These are phyloP conservation scores for Boletus edulis DNA, from an alignment of 768 basidiomycete genomes.

Conservation along the genomic window DNA sequence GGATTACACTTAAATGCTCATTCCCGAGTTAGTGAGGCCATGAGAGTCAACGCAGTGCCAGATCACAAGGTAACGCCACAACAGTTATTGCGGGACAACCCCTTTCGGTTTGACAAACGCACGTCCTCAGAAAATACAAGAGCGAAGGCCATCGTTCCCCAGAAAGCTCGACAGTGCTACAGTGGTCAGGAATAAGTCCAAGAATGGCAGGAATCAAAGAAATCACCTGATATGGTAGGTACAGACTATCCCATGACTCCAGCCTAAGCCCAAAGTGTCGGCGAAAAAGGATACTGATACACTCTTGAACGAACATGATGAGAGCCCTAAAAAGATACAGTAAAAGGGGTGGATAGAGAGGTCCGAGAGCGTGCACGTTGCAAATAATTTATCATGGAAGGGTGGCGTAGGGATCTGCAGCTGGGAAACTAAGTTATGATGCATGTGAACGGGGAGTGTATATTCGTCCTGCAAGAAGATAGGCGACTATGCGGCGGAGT, in stretches of 20 bases:
- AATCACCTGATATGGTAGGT: slow-evolving; percentile 29
- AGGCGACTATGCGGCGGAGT: slow-evolving; percentile 22
- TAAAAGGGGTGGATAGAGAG: not conserved
- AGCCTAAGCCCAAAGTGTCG: not conserved
- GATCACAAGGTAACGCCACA: slow-evolving; percentile 19
- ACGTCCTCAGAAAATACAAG: slow-evolving; percentile 28
- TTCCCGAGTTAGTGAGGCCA: not conserved
- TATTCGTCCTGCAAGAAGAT: slow-evolving; percentile 24
- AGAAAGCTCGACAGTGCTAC: not conserved
- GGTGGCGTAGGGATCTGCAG: not conserved
- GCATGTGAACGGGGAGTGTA: slow-evolving; percentile 18
- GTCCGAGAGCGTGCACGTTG: slow-evolving; percentile 9
- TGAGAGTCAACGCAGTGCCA: not conserved
- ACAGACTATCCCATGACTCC: slow-evolving; percentile 9
- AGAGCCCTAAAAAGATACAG: slow-evolving; percentile 10
- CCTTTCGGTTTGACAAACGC: slow-evolving; percentile 18
- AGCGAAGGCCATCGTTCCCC: slow-evolving; percentile 4
- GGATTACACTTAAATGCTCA: slow-evolving; percentile 15
- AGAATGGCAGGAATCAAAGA: slow-evolving; percentile 26
- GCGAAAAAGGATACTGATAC: slow-evolving; percentile 14
- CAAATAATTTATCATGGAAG: slow-evolving; percentile 1
- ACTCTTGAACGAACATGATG: slow-evolving; percentile 10
- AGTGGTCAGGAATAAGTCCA: slow-evolving; percentile 15
- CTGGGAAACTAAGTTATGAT: slow-evolving; percentile 11
- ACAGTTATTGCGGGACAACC: not conserved